Evolutionary conservation across 331 rosid species (phyloP).

Genomic region (Saraca asoca): DNA sequence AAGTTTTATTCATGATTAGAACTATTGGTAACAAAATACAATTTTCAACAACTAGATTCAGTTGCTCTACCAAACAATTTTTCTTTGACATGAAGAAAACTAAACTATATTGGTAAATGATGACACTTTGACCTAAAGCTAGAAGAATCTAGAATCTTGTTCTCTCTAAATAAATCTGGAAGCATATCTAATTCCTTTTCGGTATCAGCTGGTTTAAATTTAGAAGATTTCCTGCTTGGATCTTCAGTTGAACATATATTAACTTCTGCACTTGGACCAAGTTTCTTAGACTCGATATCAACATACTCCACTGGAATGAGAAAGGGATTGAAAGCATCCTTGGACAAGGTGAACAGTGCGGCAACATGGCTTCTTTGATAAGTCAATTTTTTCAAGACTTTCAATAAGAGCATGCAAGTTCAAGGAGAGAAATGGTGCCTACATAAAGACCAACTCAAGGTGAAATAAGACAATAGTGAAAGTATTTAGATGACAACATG

Average conservation of each 20-base stretch:
- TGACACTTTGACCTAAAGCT: no score
- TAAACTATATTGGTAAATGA: no score
- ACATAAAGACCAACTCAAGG: constrained; percentile 33
- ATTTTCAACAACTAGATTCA: no score
- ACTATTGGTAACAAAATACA: no score
- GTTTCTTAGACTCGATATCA: constrained; percentile 27
- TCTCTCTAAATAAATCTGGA: constrained; percentile 56
- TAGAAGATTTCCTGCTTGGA: constrained; percentile 29
- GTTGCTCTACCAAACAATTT: no score
- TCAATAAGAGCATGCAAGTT: constrained; percentile 76
- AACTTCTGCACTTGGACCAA: constrained; percentile 31
- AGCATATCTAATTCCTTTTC: constrained; percentile 79
- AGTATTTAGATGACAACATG: constrained; percentile 10
- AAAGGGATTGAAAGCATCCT: no score
- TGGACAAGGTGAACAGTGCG: constrained; percentile 9
- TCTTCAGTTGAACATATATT: constrained; percentile 30
- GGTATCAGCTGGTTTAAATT: constrained; percentile 53
- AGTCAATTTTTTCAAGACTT: constrained; percentile 61
- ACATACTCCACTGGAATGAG: constrained; percentile 27
- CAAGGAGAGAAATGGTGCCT: constrained; percentile 79
- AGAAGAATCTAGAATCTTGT: constrained; percentile 37
- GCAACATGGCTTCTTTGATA: constrained; percentile 50
- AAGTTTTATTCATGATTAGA: no score
- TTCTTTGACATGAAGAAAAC: no score
- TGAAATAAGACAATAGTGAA: constrained; percentile 24